phyloP scores from a whole-genome alignment of 306 rosid species.

The Lathyrus sativus region DNA sequence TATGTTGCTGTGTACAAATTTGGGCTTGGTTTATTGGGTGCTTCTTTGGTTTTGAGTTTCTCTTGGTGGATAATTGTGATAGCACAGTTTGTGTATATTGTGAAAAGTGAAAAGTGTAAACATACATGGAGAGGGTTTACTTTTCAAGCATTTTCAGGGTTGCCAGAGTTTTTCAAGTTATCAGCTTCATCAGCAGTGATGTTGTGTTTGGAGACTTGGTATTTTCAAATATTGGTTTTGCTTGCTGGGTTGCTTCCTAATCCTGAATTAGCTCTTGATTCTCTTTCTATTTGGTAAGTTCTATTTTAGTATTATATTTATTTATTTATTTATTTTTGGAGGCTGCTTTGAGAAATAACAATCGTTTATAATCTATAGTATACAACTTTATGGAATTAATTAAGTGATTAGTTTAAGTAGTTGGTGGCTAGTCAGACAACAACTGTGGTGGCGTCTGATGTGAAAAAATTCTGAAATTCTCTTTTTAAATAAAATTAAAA shows the following conservation, averaged over 20 bases:
- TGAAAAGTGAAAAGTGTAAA: constrained; percentile 62
- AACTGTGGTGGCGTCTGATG: no score
- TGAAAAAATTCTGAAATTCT: no score
- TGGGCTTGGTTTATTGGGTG: constrained; percentile 69
- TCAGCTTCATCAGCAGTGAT: constrained; percentile 80
- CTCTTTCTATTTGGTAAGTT: constrained; percentile 73
- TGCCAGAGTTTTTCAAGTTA: constrained; percentile 58
- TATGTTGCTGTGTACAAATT: constrained; percentile 61
- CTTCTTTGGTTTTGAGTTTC: constrained; percentile 61
- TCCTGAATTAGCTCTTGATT: constrained; percentile 73
- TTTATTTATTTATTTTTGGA: no score
- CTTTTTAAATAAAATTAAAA: no score
- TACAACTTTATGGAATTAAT: no score
- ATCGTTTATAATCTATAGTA: no score
- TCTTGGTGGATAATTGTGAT: constrained; percentile 85
- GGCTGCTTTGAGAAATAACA: no score
- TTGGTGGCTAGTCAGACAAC: no score
- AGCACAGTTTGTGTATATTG: constrained; percentile 65
- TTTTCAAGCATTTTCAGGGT: constrained; percentile 53
- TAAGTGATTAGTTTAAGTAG: no score
- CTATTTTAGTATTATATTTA: no score
- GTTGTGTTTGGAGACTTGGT: constrained; percentile 83
- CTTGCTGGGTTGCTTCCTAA: constrained; percentile 71
- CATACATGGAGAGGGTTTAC: constrained; percentile 64
- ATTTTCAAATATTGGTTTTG: constrained; percentile 71